phyloP scores from a whole-genome alignment of 306 rosid species.

The Gastrolobium villosum region DNA sequence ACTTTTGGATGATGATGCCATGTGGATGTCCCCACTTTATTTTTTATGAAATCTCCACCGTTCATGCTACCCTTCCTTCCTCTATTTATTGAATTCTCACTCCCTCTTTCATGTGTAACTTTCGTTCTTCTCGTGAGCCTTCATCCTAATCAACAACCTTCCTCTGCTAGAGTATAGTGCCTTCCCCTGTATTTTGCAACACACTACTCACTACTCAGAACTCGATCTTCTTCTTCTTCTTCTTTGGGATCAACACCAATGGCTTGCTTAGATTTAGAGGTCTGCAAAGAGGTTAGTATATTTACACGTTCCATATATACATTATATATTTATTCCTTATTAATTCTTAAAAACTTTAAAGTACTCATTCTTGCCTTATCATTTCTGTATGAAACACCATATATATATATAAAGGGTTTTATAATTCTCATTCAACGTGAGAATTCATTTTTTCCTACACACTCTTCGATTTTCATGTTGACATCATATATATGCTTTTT shows the following conservation, averaged over 20 bases:
- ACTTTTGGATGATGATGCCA: slow-evolving; percentile 56
- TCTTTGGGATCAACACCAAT: slow-evolving; percentile 52
- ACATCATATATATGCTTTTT: too few species aligned
- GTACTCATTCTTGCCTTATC: neutral
- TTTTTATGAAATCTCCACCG: slow-evolving; percentile 66
- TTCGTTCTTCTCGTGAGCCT: slow-evolving; percentile 35
- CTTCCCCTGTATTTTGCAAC: slow-evolving; percentile 40
- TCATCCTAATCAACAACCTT: slow-evolving; percentile 43
- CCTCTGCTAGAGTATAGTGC: slow-evolving; percentile 21
- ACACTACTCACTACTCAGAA: neutral
- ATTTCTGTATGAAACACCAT: neutral
- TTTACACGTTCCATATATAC: neutral
- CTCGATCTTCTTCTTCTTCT: too few species aligned
- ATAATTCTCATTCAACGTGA: too few species aligned
- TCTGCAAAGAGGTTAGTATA: slow-evolving; percentile 61
- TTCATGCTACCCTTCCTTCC: slow-evolving; percentile 52
- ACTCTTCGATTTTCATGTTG: too few species aligned
- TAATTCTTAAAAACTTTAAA: neutral
- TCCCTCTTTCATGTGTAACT: slow-evolving; percentile 49
- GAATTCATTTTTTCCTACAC: too few species aligned
- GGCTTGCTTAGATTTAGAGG: slow-evolving; percentile 68
- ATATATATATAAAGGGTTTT: neutral
- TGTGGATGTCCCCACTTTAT: slow-evolving; percentile 52
- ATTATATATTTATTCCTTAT: neutral
- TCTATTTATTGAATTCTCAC: slow-evolving; percentile 64